Evolutionary conservation across 305 asterid species (phyloP), one percentile per base, ranked within the genome.

Genomic region (Nicotiana rustica): DNA sequence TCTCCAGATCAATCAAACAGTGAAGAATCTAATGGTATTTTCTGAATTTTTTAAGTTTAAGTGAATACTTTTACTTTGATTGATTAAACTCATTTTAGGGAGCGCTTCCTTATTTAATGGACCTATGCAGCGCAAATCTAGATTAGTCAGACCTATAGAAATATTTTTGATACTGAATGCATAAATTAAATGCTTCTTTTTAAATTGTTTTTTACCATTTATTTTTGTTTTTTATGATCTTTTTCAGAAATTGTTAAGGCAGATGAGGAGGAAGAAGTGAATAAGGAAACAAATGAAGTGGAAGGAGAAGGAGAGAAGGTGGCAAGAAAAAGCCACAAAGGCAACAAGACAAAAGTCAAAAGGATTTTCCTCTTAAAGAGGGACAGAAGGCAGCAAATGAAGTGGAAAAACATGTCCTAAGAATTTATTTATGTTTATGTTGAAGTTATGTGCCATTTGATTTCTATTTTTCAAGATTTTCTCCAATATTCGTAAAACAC

Each of bases 331-430:
- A 73, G 25, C 25, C 6, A 1, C 41, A 73, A 21, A 19, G 38
- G 57, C 59, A 47, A 25, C 25, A 19, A 18, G 18, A 6, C 21
- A 73, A 73, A 47, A 12, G 21, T 73, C 61, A 47, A 71, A 56
- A 44, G 6, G 9, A 3, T 47, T 8, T 47, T 14, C 7, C 1
- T 47, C 21, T 6, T 73, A n/a, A 73, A 73, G 78, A 70, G 44
- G 59, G 78, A 70, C 13, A 70, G 9, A 56, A 41, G 18, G 78
- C 78, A 70, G 18, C 77, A n/a, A 21, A 69, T 69, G 77, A 69
- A 41, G 78, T 38, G 13, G 78, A 41, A 70, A 70, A 70, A 1
- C 35, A 70, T 70, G 35, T 5, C 21, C 4, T 70, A 70, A 68
- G 78, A 70, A 18, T 41, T 10, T 41, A 18, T 41, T 10, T 41